Evolutionary conservation across 108 stramenopile genomes (phyloP), one percentile per base, ranked within the genome.

Genomic region (Schizochytrium sp.): DNA sequence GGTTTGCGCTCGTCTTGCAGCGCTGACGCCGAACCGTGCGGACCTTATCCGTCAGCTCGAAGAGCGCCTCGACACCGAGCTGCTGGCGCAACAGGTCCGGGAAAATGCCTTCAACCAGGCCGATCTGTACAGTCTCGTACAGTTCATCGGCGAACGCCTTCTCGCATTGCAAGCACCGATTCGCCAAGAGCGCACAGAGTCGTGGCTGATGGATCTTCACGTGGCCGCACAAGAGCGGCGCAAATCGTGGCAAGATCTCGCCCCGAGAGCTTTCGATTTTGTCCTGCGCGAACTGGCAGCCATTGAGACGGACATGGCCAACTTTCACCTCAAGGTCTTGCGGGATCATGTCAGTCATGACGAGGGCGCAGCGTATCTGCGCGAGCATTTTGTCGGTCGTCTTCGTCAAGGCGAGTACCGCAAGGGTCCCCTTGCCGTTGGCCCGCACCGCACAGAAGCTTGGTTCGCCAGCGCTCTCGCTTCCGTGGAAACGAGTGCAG

Each of bases 71-170:
- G 76, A 83, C 76, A 18, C 10, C 45, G 51, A 83, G 28, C 76
- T 83, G 19, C 51, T 83, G 10, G 76, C 45, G 5, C 76, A 83
- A 45, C 76, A 83, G 28, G 25, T 83, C 51, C 48, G 5, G 6
- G 76, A 47, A 23, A 12, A 47, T 83, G 76, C 76, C 25, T 12
- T 83, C 4, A 45, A 23, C 51, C 12, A 83, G 1, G 28, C 45
- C 12, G 76, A 83, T 23, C 76, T 83, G 6, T 83, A 83, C 51
- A 53, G 51, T 18, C 51, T 83, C 18, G 76, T 83, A 25, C 76
- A 83, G 28, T 83, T 83, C 23, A 83, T 83, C 76, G 76, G 76
- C n/a, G 76, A 83, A 5, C 76, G 76, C 76, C 76, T 83, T 6
- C 51, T 83, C 25, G 76, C 76, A 0, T 45, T 83, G 8, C 76